phyloP scores from a whole-genome alignment of 169 alveolate species.

The Plasmodium yoelii region DNA sequence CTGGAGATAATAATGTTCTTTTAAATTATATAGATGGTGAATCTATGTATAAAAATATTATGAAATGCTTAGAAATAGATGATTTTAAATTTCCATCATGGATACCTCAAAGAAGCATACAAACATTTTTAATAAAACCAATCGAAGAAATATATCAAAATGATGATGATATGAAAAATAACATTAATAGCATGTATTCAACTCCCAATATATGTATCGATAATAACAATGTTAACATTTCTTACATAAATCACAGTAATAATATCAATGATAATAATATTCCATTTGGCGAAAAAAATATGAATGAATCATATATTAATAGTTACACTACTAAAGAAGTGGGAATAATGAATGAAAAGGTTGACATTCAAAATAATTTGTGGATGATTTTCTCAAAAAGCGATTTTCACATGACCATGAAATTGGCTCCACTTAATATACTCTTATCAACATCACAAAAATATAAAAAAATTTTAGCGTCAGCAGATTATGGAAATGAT shows the following conservation, averaged over 20 bases:
- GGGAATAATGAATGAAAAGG: background rate
- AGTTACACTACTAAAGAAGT: background rate
- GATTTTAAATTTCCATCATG: constrained; percentile 68
- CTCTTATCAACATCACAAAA: constrained; percentile 3
- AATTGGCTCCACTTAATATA: constrained; percentile 26
- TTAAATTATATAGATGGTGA: constrained; percentile 66
- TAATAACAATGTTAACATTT: background rate
- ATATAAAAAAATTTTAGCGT: background rate
- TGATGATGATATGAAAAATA: background rate
- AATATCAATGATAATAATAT: background rate
- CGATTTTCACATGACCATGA: constrained; percentile 15
- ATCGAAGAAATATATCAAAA: constrained; percentile 40
- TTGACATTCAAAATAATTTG: constrained; percentile 16
- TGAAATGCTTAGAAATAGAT: constrained; percentile 63
- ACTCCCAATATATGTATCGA: background rate
- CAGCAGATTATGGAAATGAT: background rate
- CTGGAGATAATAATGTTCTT: constrained; percentile 55
- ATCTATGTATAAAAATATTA: constrained; percentile 62
- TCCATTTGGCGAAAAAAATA: background rate
- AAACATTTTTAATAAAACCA: constrained; percentile 41
- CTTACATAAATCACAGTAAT: background rate
- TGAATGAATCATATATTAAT: background rate
- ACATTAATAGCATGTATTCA: background rate
- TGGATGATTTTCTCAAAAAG: constrained; percentile 46
- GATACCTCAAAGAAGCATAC: constrained; percentile 74